Base-by-base conservation (phyloP, 2,329 filamentous ascomycete species). In the Sporothrix brasiliensis region DNA sequence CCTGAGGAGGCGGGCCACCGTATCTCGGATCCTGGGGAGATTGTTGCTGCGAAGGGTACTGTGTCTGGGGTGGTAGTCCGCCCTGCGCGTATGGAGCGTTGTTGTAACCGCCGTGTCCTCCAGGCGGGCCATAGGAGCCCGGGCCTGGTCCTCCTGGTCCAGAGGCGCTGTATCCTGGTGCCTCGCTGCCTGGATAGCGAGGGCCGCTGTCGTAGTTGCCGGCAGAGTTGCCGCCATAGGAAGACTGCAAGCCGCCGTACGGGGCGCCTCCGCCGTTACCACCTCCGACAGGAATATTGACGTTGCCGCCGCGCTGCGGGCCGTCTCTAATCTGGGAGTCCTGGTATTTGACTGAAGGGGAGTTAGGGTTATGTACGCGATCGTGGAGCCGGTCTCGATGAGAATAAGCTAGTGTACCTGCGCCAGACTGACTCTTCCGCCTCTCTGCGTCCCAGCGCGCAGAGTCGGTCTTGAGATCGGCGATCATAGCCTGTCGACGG, bases 381-480 rank as follows among this genome's bases (percentile, higher is more conserved):
- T 80, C 77, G 78, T 79, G 81, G 77, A 80, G 79, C 78, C 80
- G 79, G 77, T 83, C 82, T 82, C 82, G 49, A 39, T 66, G 84
- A 78, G 82, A 85, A 81, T 72, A 71, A 54, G 65, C 79, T 77
- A 79, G 81, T 81, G 82, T 88, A 88, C 86, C 86, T 88, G 86
- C 85, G 82, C 84, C 84, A 78, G 81, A 83, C 74, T 81, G 85
- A 78, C 84, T 85, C 76, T 83, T 84, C 77, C 86, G 83, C 77
- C 86, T 83, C 79, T 88, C 86, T 78, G 83, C 83, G 75, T 88
- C 86, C 86, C 86, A 88, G 72, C 86, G 84, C 73, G 85, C 84
- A 74, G 86, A 88, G 78, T 88, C 86, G 77, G 84, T 85, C 76
- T 88, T 88, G 71, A 88, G 79, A 75, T 88, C 86, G 77, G 87